Percentiles rank a stretch among this genome's conserved stretches.
phyloP scores from a whole-genome alignment of 768 basidiomycete genomes.

The Mycena galericulata region DNA sequence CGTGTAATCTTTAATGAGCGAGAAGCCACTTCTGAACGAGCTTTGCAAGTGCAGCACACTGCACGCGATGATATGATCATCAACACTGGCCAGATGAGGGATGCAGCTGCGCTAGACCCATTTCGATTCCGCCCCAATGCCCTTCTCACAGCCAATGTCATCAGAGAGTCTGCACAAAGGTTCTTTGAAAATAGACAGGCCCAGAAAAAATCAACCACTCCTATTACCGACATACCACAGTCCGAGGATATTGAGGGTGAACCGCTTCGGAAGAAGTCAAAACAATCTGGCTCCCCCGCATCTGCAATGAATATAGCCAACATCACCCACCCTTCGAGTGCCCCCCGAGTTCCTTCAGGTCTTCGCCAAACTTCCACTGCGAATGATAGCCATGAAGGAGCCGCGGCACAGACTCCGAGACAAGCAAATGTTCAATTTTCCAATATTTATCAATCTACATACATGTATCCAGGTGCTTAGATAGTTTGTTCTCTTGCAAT shows the following conservation, averaged over 20 bases:
- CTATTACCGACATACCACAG: slow-evolving; percentile 28
- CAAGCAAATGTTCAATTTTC: neutral
- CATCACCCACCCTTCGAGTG: neutral
- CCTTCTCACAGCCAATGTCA: neutral
- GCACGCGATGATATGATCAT: neutral
- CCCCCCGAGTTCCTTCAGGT: neutral
- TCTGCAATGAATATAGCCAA: neutral
- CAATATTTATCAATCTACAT: neutral
- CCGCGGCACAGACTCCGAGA: neutral
- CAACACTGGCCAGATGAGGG: slow-evolving; percentile 12
- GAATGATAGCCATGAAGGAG: too few species aligned
- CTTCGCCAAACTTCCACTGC: neutral
- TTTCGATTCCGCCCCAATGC: neutral
- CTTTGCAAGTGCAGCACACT: neutral
- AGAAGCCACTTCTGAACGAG: neutral
- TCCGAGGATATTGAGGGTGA: neutral
- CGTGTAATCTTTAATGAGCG: slow-evolving; percentile 22
- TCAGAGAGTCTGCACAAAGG: neutral
- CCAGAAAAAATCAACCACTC: neutral
- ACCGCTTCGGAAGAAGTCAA: neutral
- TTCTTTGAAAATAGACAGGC: neutral
- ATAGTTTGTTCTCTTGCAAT: neutral
- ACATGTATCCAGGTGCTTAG: neutral
- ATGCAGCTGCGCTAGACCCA: neutral
- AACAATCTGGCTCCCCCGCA: neutral